Evolutionary conservation across 805 yeast species (phyloP).

Genomic region (Saccharomycopsis lassenensis): DNA sequence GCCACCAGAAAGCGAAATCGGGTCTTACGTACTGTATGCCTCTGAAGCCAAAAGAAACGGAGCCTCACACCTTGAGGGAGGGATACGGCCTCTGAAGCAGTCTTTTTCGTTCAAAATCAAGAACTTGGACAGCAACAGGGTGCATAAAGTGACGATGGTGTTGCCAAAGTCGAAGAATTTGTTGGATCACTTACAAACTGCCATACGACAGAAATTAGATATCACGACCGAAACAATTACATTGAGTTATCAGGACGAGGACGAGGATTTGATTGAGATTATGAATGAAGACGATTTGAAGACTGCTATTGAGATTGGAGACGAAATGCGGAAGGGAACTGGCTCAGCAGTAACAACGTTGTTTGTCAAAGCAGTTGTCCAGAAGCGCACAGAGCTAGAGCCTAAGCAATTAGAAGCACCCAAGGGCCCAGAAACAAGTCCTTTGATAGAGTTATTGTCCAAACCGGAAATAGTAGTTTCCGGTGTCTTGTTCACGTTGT

Average conservation of each 20-base stretch:
- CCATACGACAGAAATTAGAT: constrained; percentile 21
- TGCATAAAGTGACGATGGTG: constrained; percentile 19
- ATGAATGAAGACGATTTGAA: constrained; percentile 27
- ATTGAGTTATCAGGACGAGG: constrained; percentile 30
- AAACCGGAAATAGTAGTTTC: constrained; percentile 15
- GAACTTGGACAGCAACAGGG: constrained; percentile 20
- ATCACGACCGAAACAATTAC: constrained; percentile 21
- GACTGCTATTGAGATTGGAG: constrained; percentile 20
- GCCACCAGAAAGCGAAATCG: constrained; percentile 16
- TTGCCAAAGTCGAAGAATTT: constrained; percentile 19
- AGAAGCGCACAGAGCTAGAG: no score
- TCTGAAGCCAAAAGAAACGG: constrained; percentile 9
- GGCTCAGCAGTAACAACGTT: no score
- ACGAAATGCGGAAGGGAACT: background rate
- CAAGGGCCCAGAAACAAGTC: no score
- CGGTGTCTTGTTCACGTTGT: constrained; percentile 15
- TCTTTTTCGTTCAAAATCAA: constrained; percentile 13
- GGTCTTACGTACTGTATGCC: constrained; percentile 11
- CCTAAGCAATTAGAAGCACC: no score
- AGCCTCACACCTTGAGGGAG: constrained; percentile 13
- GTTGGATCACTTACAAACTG: constrained; percentile 20
- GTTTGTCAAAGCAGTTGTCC: no score
- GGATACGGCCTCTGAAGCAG: constrained; percentile 15
- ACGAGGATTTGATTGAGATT: constrained; percentile 26
- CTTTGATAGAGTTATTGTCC: constrained; percentile 2